Evolutionary conservation across 768 basidiomycete genomes (phyloP), one percentile per base, ranked within the genome.

Genomic region (Gloeopeniophorella convolvens): DNA sequence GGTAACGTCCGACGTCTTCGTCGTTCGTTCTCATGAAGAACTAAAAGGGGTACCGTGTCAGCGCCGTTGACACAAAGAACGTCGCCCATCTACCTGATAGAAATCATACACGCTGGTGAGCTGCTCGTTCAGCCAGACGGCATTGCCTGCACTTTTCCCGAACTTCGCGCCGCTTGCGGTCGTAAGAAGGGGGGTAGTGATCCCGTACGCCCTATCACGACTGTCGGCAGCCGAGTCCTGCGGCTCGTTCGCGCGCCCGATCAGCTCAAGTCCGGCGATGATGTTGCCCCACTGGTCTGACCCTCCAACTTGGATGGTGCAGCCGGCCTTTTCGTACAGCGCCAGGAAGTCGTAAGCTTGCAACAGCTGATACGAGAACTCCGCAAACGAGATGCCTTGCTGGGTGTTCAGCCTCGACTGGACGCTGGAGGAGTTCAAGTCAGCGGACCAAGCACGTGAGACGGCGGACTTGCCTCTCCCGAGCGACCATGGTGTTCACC

Each of bases 231-330:
- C 23, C 21, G n/a, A 34, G 12, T 47, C 47, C 24, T 45, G 35
- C 33, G 26, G 43, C 21, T 43, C 55, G 54, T 51, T 63, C 43
- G 76, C 69, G 43, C 82, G 81, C 47, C 80, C 77, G 60, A 98
- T 94, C 49, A 99, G 78, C 48, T 97, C 92, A 28, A 97, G 72
- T 18, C 96, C 96, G 23, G 90, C 88, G 26, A 95, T 69, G 56
- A 99, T 97, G 63, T 99, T 99, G 13, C 96, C 96, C 89, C 93
- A 96, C 66, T 99, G 96, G 65, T 99, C 96, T 0, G 92, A 94
- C 9, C 96, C 96, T 42, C 96, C 96, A 34, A 98, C 70, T 66
- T 99, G 96, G 35, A 96, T 78, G 12, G 78, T 77, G 66, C 95
- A 97, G 4, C 72, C 73, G 45, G 77, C 72, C 18, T 75, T 65